These are phyloP conservation scores for Coccomyxa subellipsoidea DNA, from an alignment of 163 green algal genomes.

Conservation along the genomic window DNA sequence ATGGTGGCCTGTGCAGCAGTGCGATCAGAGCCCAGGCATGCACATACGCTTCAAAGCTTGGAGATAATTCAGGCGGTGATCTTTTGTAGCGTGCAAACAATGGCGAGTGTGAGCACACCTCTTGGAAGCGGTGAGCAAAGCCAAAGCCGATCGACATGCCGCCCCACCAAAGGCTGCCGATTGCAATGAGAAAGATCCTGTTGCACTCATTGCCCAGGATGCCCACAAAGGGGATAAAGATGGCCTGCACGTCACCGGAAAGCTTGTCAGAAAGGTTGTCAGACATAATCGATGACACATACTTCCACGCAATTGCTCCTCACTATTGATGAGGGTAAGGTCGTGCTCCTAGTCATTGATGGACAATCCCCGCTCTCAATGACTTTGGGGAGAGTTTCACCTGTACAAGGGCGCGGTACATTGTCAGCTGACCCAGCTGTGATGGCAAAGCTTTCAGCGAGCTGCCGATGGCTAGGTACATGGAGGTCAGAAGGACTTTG, in stretches of 20 bases:
- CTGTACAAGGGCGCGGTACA: not conserved
- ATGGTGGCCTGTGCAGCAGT: not conserved
- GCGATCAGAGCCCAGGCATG: not conserved
- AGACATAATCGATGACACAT: no score
- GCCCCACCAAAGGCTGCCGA: not conserved
- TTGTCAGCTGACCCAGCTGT: not conserved
- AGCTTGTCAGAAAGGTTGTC: not conserved
- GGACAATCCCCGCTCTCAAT: not conserved
- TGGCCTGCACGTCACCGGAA: not conserved
- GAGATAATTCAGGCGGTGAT: no score
- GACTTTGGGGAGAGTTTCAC: not conserved
- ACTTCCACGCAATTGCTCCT: no score
- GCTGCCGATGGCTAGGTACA: not conserved
- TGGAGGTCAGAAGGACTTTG: not conserved
- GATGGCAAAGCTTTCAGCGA: not conserved
- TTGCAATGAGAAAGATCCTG: not conserved
- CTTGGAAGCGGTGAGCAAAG: not conserved
- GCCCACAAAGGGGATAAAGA: slow-evolving; percentile 3
- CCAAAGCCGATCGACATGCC: slow-evolving; percentile 2
- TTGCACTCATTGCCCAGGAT: slow-evolving; percentile 1
- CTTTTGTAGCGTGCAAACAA: no score
- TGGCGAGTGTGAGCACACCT: not conserved
- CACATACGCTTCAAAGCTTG: not conserved
- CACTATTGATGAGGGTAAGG: no score
- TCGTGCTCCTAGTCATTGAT: no score